These are phyloP conservation scores for Oehlia diaphana DNA, from an alignment of 192 early-diverging fungal genomes.

Conservation along the genomic window DNA sequence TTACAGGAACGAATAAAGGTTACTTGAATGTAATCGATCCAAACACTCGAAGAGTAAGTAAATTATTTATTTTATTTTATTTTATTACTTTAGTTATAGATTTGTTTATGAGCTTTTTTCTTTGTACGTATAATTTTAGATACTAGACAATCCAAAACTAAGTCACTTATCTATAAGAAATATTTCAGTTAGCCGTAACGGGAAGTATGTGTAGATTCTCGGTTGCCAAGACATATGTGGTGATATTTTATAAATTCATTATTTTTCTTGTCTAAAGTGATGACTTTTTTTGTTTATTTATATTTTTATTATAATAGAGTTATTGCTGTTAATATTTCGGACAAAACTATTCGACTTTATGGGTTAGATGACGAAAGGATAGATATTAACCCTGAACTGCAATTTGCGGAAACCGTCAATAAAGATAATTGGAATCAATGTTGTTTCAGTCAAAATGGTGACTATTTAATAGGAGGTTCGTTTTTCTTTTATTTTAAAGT, in stretches of 20 bases:
- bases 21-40: conserved; percentile 60
- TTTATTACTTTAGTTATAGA: neutral
- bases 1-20: conserved; percentile 70
- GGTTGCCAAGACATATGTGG: neutral
- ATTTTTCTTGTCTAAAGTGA: neutral
- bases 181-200: conserved; percentile 65
- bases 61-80: neutral
- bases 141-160: conserved; percentile 38
- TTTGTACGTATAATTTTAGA: conserved; percentile 30
- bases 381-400: conserved; percentile 52
- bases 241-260: neutral
- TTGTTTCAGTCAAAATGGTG: conserved; percentile 84
- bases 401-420: conserved; percentile 91
- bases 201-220: conserved; percentile 49
- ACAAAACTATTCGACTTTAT: conserved; percentile 78
- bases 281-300: neutral
- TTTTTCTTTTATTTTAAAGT: neutral
- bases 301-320: conserved; percentile 48
- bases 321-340: conserved; percentile 77
- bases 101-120: conserved; percentile 10
- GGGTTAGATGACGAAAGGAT: conserved; percentile 44
- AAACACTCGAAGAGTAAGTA: conserved; percentile 51
- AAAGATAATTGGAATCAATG: conserved; percentile 86
- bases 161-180: conserved; percentile 54
- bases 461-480: conserved; percentile 86